Conservation (phyloP, 768 basidiomycete genomes). For the Gloeopeniophorella convolvens region DNA sequence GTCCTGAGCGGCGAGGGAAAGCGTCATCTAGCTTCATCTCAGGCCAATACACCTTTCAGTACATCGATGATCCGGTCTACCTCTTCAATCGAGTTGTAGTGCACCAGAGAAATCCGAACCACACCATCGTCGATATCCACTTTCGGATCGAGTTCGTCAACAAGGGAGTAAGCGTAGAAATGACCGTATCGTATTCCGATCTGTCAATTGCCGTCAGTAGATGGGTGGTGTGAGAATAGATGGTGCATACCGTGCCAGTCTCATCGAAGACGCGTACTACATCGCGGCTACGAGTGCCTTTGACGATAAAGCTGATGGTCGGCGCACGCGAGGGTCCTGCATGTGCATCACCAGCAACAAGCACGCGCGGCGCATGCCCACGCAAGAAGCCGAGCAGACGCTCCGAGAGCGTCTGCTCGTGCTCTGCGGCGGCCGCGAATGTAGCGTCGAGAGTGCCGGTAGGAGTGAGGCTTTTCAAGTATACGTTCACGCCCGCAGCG, state of each 20-base stretch:
- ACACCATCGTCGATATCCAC: conserved; percentile 58
- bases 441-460: conserved; percentile 36
- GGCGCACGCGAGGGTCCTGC: conserved; percentile 44
- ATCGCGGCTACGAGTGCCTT: conserved; percentile 53
- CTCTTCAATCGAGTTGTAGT: conserved; percentile 73
- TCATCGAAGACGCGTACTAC: conserved; percentile 60
- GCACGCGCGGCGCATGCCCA: conserved; percentile 45
- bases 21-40: neutral
- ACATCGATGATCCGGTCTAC: conserved; percentile 53
- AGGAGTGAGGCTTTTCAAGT: conserved; percentile 56
- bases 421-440: conserved; percentile 49
- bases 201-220: conserved; percentile 31
- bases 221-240: neutral
- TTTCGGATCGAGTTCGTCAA: conserved; percentile 47
- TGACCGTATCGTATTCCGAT: conserved; percentile 75
- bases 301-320: conserved; percentile 67
- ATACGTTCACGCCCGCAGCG: conserved; percentile 51
- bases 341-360: conserved; percentile 57
- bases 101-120: conserved; percentile 69
- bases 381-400: conserved; percentile 50
- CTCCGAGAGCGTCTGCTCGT: conserved; percentile 55
- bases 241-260: conserved; percentile 48
- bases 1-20: too few relatives aligned
- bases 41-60: conserved; percentile 43
- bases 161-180: conserved; percentile 67